Evolutionary conservation across 495 filamentous ascomycete species (phyloP).

Genomic region (Talaromyces proteolyticus): DNA sequence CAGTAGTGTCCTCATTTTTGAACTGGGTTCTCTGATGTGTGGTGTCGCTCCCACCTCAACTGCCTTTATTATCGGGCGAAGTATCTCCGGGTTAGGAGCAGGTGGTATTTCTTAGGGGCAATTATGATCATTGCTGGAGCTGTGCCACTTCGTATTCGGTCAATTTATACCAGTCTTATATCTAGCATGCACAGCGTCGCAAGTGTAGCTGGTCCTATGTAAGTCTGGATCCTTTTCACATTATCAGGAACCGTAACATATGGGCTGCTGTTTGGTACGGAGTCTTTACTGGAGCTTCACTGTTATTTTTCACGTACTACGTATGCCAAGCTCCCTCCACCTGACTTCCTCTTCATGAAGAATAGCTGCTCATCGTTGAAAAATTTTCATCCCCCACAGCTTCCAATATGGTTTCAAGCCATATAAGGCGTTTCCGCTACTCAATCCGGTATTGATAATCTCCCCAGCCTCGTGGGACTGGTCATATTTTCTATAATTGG

Average conservation of each 20-base stretch:
- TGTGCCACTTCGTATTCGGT: constrained; percentile 19
- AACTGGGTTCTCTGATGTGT: constrained; percentile 5
- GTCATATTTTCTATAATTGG: constrained; percentile 12
- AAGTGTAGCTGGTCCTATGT: constrained; percentile 35
- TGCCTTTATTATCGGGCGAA: constrained; percentile 57
- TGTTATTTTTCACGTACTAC: constrained; percentile 47
- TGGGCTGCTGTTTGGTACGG: constrained; percentile 46
- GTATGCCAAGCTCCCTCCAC: background rate
- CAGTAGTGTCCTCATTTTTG: constrained; percentile 16
- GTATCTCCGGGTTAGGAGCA: constrained; percentile 39
- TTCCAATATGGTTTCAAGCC: constrained; percentile 33
- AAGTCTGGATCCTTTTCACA: constrained; percentile 23
- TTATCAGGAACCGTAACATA: constrained; percentile 39
- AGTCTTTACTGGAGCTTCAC: constrained; percentile 45
- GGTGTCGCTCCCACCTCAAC: constrained; percentile 22
- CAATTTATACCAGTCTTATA: constrained; percentile 30
- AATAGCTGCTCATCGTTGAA: background rate
- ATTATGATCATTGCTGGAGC: constrained; percentile 56
- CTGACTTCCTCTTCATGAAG: background rate
- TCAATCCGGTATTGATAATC: constrained; percentile 21
- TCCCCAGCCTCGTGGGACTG: constrained; percentile 17
- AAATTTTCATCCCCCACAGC: constrained; percentile 5
- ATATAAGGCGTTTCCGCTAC: constrained; percentile 19
- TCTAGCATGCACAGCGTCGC: constrained; percentile 31
- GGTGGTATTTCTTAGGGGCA: constrained; percentile 56